phyloP scores from a whole-genome alignment of 495 filamentous ascomycete genomes.

The Penicillium fimorum region DNA sequence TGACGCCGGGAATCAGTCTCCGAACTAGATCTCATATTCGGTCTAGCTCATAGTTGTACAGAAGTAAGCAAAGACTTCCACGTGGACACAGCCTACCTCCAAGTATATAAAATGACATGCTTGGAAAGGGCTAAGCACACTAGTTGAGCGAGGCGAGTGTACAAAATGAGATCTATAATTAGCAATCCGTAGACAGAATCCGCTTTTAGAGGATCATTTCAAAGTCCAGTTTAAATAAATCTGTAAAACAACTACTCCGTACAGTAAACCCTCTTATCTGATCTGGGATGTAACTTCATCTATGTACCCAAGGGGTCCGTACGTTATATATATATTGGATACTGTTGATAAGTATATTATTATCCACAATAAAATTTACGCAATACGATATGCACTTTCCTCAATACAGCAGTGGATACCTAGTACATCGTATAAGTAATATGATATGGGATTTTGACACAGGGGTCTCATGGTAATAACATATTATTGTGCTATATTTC shows the following conservation, averaged over 20 bases:
- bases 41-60: not conserved
- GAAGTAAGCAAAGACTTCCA: not conserved
- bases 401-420: not conserved
- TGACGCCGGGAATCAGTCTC: conserved; percentile 1
- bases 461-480: not conserved
- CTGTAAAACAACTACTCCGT: too few species aligned
- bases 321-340: too few species aligned
- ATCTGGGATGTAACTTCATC: too few species aligned
- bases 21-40: not conserved
- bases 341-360: too few species aligned
- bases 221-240: too few species aligned
- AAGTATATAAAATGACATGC: not conserved
- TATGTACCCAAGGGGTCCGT: too few species aligned
- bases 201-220: too few species aligned
- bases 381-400: too few species aligned
- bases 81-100: not conserved
- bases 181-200: too few species aligned
- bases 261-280: too few species aligned
- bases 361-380: not conserved
- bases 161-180: too few species aligned
- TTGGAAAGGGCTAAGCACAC: not conserved
- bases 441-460: not conserved
- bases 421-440: not conserved
- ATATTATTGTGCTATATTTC: too few species aligned
- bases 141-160: not conserved